Evolutionary conservation across 371 early-diverging fungal species (phyloP).

Genomic region (Dichotomocladium elegans): DNA sequence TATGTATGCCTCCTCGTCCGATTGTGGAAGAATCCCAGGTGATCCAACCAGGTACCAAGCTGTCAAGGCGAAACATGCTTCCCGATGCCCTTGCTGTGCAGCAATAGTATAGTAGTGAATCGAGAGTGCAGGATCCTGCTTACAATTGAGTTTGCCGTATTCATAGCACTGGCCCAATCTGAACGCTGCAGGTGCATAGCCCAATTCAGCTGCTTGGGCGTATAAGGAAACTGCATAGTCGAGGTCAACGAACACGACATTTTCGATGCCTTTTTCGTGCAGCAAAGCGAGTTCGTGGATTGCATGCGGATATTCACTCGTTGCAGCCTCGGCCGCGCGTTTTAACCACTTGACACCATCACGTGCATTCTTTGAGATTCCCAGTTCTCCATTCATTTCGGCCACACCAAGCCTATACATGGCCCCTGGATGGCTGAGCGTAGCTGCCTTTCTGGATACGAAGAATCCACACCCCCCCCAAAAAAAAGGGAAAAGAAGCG

Average conservation of each 20-base stretch:
- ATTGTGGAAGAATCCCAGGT: constrained; percentile 70
- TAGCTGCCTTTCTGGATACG: constrained; percentile 60
- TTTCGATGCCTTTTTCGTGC: constrained; percentile 67
- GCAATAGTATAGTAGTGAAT: constrained; percentile 77
- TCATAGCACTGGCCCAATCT: constrained; percentile 80
- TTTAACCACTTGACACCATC: constrained; percentile 82
- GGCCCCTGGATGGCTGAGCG: constrained; percentile 65
- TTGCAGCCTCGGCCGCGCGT: constrained; percentile 69
- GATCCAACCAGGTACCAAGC: constrained; percentile 91
- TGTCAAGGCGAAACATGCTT: constrained; percentile 84
- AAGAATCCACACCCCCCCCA: not conserved
- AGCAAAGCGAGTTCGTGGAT: constrained; percentile 73
- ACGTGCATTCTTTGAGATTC: constrained; percentile 51
- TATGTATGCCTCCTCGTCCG: constrained; percentile 84
- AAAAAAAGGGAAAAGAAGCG: too few relatives aligned
- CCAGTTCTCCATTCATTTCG: constrained; percentile 70
- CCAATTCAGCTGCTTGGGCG: constrained; percentile 71
- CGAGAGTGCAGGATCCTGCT: constrained; percentile 63
- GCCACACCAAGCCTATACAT: constrained; percentile 72
- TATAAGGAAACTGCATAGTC: constrained; percentile 72
- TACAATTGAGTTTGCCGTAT: constrained; percentile 67
- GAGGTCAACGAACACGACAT: constrained; percentile 68
- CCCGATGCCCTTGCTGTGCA: constrained; percentile 88
- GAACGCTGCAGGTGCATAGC: constrained; percentile 75
- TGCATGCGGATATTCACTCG: constrained; percentile 74